Evolutionary conservation across 2,329 filamentous ascomycete genomes (phyloP).

Genomic region (Fusarium coicis): DNA sequence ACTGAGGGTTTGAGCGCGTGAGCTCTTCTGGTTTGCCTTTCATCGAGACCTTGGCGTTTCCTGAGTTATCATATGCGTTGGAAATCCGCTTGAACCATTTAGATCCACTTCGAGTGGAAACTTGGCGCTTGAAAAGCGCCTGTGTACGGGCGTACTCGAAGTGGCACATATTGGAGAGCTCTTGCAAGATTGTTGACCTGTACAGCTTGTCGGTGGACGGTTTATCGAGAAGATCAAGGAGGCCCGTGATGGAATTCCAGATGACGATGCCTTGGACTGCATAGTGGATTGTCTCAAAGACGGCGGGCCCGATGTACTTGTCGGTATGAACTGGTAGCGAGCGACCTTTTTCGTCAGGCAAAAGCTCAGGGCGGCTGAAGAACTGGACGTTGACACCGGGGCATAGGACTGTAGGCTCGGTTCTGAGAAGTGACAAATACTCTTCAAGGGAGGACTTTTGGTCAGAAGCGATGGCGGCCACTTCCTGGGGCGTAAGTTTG

Average conservation of each 20-base stretch:
- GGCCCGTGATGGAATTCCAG: conserved; percentile 54
- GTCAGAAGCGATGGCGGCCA: conserved; percentile 37
- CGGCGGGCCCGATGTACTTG: conserved; percentile 53
- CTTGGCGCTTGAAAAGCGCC: conserved; percentile 52
- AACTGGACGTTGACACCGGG: conserved; percentile 51
- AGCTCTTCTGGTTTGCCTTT: conserved; percentile 56
- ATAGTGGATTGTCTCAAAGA: conserved; percentile 55
- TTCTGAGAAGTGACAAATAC: conserved; percentile 48
- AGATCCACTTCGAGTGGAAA: conserved; percentile 49
- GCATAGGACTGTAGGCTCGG: conserved; percentile 48
- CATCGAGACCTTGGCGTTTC: conserved; percentile 51
- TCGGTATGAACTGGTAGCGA: conserved; percentile 52
- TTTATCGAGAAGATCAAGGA: conserved; percentile 49
- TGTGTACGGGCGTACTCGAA: conserved; percentile 55
- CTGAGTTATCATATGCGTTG: conserved; percentile 48
- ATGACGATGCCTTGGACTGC: conserved; percentile 49
- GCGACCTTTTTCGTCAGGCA: conserved; percentile 58
- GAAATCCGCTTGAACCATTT: conserved; percentile 57
- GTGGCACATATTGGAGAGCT: conserved; percentile 58
- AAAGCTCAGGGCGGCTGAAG: conserved; percentile 54
- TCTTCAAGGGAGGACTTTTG: conserved; percentile 50
- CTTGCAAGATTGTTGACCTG: conserved; percentile 54
- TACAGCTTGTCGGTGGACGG: conserved; percentile 45
- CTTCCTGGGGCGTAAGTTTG: conserved; percentile 46
- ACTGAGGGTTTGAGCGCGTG: conserved; percentile 51